phyloP scores from a whole-genome alignment of 208 protist species.

The Blechomonas ayalai region DNA sequence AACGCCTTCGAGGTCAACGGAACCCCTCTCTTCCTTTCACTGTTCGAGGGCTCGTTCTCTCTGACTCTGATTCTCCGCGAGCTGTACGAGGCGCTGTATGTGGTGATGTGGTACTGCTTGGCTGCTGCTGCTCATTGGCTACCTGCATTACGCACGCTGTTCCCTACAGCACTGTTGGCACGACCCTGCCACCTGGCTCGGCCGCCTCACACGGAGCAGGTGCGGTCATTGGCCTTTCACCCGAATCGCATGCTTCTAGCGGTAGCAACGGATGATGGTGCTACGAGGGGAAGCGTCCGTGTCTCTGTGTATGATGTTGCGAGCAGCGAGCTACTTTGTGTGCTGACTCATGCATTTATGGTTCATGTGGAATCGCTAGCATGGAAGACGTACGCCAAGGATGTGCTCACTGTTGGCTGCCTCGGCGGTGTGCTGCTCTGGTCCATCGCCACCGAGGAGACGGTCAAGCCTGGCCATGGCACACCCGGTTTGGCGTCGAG shows the following conservation, averaged over 20 bases:
- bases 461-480: constrained; percentile 3
- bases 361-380: constrained; percentile 33
- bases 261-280: constrained; percentile 52
- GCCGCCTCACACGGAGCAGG: constrained; percentile 27
- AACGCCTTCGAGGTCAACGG: too few relatives aligned
- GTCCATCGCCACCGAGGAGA: constrained; percentile 24
- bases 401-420: constrained; percentile 72
- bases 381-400: constrained; percentile 63
- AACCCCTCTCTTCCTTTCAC: too few relatives aligned
- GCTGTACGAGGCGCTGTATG: too few relatives aligned
- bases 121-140: constrained; percentile 21
- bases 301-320: constrained; percentile 62
- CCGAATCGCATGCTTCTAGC: constrained; percentile 44
- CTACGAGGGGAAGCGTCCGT: constrained; percentile 17
- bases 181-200: too few relatives aligned
- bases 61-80: too few relatives aligned
- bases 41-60: too few relatives aligned
- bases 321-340: constrained; percentile 16
- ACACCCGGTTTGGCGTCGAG: neutral
- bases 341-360: constrained; percentile 77
- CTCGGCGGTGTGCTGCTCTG: constrained; percentile 66
- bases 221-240: constrained; percentile 63
- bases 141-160: constrained; percentile 32
- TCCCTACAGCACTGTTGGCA: constrained; percentile 50
- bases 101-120: too few relatives aligned